phyloP scores from a whole-genome alignment of 164 flowering plant genomes.

The Dillenia turbinata region DNA sequence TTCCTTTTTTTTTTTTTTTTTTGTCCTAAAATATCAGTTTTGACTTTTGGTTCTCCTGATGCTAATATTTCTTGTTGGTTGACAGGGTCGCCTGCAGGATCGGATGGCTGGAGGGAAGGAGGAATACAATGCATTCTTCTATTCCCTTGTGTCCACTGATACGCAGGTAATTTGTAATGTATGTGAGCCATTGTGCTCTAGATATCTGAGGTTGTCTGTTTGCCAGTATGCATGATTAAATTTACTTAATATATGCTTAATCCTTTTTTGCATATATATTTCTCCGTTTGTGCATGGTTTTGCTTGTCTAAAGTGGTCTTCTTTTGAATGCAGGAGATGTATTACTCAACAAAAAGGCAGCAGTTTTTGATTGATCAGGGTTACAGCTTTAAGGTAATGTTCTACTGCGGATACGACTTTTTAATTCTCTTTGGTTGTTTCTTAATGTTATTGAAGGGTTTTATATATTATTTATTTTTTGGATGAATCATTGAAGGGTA shows the following conservation, averaged over 20 bases:
- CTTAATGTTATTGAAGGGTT: too few relatives aligned
- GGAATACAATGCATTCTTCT: conserved; percentile 97
- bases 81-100: conserved; percentile 85
- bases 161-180: conserved; percentile 59
- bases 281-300: not conserved
- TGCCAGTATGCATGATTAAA: not conserved
- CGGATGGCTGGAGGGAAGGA: conserved; percentile 98
- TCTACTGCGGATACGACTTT: too few relatives aligned
- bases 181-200: not conserved
- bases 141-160: conserved; percentile 96
- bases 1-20: not conserved
- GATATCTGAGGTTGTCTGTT: not conserved
- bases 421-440: too few relatives aligned
- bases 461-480: too few relatives aligned
- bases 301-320: conserved; percentile 4
- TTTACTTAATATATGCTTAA: not conserved
- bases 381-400: conserved; percentile 88
- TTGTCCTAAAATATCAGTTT: too few relatives aligned
- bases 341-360: conserved; percentile 93
- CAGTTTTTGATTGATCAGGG: conserved; percentile 99
- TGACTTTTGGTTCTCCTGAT: not conserved
- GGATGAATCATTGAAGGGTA: too few relatives aligned
- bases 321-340: conserved; percentile 72
- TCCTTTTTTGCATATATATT: not conserved
- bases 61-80: conserved; percentile 7